phyloP scores from a whole-genome alignment of 2,329 filamentous ascomycete species.

The Stagonosporopsis rhizophila region DNA sequence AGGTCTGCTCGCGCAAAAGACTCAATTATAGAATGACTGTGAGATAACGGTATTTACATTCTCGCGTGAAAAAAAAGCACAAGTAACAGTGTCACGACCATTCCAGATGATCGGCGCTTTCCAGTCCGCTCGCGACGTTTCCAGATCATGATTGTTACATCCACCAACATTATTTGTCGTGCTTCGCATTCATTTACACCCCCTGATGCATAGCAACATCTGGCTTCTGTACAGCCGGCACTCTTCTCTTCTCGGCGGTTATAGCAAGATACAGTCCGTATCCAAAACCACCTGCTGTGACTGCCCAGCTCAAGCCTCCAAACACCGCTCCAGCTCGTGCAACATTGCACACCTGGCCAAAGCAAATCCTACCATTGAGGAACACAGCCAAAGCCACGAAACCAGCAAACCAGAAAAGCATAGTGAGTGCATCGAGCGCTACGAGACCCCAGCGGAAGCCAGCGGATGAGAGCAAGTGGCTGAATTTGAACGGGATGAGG shows the following conservation, averaged over 20 bases:
- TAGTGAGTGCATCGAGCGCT: slow-evolving; percentile 73
- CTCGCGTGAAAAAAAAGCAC: not conserved
- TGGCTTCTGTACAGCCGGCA: slow-evolving; percentile 23
- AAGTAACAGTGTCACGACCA: slow-evolving; percentile 15
- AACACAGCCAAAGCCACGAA: slow-evolving; percentile 77
- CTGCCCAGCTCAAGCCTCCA: slow-evolving; percentile 68
- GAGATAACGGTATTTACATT: not conserved
- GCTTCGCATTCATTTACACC: slow-evolving; percentile 33
- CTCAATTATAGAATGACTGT: not conserved
- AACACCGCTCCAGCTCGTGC: slow-evolving; percentile 71
- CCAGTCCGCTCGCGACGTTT: not conserved
- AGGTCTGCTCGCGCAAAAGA: not conserved
- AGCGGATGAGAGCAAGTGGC: slow-evolving; percentile 45
- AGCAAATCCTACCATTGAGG: slow-evolving; percentile 65
- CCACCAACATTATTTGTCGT: not conserved
- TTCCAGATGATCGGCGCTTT: slow-evolving; percentile 29
- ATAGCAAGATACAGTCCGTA: slow-evolving; percentile 43
- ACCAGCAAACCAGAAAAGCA: slow-evolving; percentile 90
- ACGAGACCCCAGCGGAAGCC: slow-evolving; percentile 68
- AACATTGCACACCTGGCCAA: slow-evolving; percentile 63
- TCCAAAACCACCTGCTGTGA: slow-evolving; percentile 52
- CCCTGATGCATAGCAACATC: slow-evolving; percentile 53
- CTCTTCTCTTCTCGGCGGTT: slow-evolving; percentile 25
- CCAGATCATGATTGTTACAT: not conserved
- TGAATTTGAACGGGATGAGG: slow-evolving; percentile 68